Percentiles rank a stretch among this genome's conserved stretches.
Conservation (phyloP, 2,329 filamentous ascomycete species). For the Aspergillus candidus region DNA sequence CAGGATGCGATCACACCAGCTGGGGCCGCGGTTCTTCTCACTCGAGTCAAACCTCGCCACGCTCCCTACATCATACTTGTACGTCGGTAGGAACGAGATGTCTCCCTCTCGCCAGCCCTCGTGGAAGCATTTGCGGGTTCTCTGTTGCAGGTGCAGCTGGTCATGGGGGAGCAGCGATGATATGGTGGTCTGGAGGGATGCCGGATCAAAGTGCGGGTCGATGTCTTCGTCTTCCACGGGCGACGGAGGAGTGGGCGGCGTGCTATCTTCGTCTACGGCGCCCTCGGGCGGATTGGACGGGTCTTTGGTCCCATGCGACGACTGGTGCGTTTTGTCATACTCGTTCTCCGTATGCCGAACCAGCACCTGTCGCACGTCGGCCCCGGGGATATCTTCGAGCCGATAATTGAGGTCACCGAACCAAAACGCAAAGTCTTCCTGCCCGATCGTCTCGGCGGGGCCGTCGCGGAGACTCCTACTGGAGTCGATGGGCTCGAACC, state of each 20-base stretch:
- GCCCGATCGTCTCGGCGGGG: slow-evolving; percentile 60
- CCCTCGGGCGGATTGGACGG: slow-evolving; percentile 13
- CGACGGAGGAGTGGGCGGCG: slow-evolving; percentile 5
- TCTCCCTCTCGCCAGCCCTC: slow-evolving; percentile 88
- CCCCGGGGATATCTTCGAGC: slow-evolving; percentile 77
- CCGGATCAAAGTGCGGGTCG: slow-evolving; percentile 69
- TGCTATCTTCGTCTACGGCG: slow-evolving; percentile 8
- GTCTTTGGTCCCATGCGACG: slow-evolving; percentile 21
- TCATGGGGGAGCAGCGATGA: slow-evolving; percentile 84
- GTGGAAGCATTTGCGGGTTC: slow-evolving; percentile 71
- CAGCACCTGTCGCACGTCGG: slow-evolving; percentile 80
- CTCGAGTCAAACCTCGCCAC: slow-evolving; percentile 89
- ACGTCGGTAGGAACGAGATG: slow-evolving; percentile 85
- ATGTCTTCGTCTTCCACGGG: slow-evolving; percentile 54
- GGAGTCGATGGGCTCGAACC: slow-evolving; percentile 68
- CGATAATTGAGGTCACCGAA: slow-evolving; percentile 95
- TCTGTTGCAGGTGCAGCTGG: slow-evolving; percentile 71
- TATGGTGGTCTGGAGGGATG: slow-evolving; percentile 81
- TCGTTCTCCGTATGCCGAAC: slow-evolving; percentile 76
- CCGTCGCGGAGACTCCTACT: slow-evolving; percentile 58
- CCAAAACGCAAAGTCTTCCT: slow-evolving; percentile 94
- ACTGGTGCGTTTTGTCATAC: slow-evolving; percentile 54
- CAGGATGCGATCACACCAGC: slow-evolving; percentile 94
- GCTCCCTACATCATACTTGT: slow-evolving; percentile 96
- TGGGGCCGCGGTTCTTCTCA: slow-evolving; percentile 86